These are phyloP conservation scores for Porphyrellus sp. DNA, from an alignment of 1,284 basidiomycete species.

Conservation along the genomic window DNA sequence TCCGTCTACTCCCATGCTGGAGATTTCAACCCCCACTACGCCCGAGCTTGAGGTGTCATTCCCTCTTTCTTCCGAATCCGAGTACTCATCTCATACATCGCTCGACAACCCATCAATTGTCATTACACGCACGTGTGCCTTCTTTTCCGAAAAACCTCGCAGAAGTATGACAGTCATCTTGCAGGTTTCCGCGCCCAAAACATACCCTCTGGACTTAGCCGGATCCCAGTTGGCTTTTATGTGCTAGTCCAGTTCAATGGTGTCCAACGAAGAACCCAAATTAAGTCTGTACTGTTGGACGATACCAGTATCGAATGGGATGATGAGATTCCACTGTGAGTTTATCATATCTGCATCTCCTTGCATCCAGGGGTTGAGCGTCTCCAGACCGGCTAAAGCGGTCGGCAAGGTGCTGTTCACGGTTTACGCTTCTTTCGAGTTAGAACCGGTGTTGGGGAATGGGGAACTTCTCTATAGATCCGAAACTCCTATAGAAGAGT, in stretches of 20 bases:
- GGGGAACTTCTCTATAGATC: constrained; percentile 1
- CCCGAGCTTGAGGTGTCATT: too few relatives aligned
- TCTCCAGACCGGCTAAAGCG: constrained; percentile 8
- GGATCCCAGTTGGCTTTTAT: constrained; percentile 18
- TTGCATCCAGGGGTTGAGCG: too few relatives aligned
- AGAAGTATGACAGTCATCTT: neutral
- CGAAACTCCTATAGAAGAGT: neutral
- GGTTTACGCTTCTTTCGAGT: constrained; percentile 19
- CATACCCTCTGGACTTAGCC: neutral
- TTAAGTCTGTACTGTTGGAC: constrained; percentile 2
- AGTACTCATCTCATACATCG: neutral
- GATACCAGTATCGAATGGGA: constrained; percentile 14
- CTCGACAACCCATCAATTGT: neutral
- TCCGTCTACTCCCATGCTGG: too few relatives aligned
- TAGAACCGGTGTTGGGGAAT: neutral
- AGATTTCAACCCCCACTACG: too few relatives aligned
- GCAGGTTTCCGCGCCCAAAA: constrained; percentile 11
- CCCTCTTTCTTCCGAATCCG: neutral
- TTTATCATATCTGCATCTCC: too few relatives aligned
- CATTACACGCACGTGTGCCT: neutral
- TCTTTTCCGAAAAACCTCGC: neutral
- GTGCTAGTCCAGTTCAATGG: constrained; percentile 4
- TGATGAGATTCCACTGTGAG: constrained; percentile 13
- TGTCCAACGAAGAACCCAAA: constrained; percentile 1
- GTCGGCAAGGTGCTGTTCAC: constrained; percentile 1